Evolutionary conservation across 1,284 basidiomycete species (phyloP), one percentile per base, ranked within the genome.

Genomic region (Pseudozyma thailandica): DNA sequence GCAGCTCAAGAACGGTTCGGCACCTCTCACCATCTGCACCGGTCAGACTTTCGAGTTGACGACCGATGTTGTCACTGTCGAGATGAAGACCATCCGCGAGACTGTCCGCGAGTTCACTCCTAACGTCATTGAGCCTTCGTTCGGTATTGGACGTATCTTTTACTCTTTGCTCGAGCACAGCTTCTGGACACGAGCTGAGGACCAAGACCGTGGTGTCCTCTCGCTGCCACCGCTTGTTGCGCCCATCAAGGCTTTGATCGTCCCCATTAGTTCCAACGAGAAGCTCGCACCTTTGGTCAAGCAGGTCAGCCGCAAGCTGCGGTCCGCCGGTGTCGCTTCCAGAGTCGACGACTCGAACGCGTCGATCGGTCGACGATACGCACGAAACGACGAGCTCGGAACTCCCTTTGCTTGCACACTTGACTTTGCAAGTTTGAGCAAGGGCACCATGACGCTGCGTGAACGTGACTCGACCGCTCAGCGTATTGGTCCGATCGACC

Each of bases 121-220:
- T 45, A 98, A 98, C 85, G 95, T 99, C 84, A 96, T 98, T 82
- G 95, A 98, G 84, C 95, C 95, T 26, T 99, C 96, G 18, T 98
- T 98, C 84, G 95, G 96, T 76, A 90, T 98, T 77, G 95, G 95
- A 58, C 92, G 95, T 61, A 97, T 98, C 80, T 87, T 98, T 46
- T 98, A 98, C 84, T 90, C 90, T 33, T 86, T 98, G 50, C 89
- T 98, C 46, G 95, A 99, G 85, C 95, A 98, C 86, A 90, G 88
- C 77, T 99, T 92, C 87, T 98, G 95, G 95, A 89, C 89, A 58
- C 89, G 95, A 82, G 94, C 93, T 82, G 90, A 93, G 80, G 91
- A 87, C 53, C 62, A 68, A 59, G 70, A 80, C 45, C 81, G 77
- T 26, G 72, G 70, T 45, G 92, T 97, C 33, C 88, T 98, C 33